Evolutionary conservation across 306 rosid species (phyloP).

Genomic region (Quercus suber): DNA sequence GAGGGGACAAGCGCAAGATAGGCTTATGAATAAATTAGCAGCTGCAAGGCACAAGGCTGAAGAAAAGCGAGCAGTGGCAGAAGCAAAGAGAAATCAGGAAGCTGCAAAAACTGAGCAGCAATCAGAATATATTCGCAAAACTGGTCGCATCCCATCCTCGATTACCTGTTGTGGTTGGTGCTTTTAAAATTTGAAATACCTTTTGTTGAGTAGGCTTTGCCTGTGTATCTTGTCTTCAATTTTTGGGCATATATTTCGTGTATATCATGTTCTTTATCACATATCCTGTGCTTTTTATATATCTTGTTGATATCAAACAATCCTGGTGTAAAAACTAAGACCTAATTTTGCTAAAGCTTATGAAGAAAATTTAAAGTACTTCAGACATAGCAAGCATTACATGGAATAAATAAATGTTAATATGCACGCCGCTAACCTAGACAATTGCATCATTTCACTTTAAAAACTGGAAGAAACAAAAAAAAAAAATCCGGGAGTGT

Average conservation of each 20-base stretch:
- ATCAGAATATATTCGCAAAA: constrained; percentile 68
- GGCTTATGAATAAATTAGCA: constrained; percentile 81
- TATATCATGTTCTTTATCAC: neutral
- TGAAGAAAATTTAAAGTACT: neutral
- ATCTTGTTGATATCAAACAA: neutral
- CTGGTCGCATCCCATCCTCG: constrained; percentile 72
- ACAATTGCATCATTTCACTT: neutral
- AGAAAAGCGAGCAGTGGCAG: constrained; percentile 82
- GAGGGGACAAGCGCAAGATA: constrained; percentile 67
- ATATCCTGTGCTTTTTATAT: neutral
- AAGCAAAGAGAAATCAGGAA: constrained; percentile 61
- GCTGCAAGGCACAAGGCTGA: constrained; percentile 82
- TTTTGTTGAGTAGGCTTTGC: neutral
- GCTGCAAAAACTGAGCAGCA: constrained; percentile 81
- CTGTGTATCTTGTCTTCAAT: neutral
- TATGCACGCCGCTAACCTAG: neutral
- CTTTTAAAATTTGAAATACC: constrained; percentile 30
- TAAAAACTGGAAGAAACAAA: too few relatives aligned
- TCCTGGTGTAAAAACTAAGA: constrained; percentile 3
- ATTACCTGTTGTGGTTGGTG: constrained; percentile 75
- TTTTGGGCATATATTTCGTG: neutral
- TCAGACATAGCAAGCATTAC: neutral
- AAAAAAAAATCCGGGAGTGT: too few relatives aligned
- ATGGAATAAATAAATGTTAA: neutral
- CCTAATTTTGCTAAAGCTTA: neutral